Evolutionary conservation across 176 grass and related monocot genomes (phyloP), one percentile per base, ranked within the genome.

Genomic region (Typha latifolia): DNA sequence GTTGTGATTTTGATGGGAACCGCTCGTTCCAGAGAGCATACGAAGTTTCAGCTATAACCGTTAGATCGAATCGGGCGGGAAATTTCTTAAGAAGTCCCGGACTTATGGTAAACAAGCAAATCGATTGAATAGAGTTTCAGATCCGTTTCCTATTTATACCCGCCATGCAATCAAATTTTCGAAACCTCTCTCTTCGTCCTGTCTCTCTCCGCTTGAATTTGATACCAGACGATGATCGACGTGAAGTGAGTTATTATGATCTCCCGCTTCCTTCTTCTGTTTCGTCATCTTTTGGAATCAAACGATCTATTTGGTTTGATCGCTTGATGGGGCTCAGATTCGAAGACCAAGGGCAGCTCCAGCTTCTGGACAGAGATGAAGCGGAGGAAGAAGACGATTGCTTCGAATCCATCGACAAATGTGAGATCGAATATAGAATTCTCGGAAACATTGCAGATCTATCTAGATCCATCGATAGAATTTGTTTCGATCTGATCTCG

Each of bases 361-460:
- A 91, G 85, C 88, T 96, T 57, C 71, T 96, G 80, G 88, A 91
- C 61, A 53, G 69, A n/a, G 85, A 89, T 53, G 73, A 71, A 63
- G 32, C 65, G 14, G 86, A 91, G 12, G 91, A 89, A 15, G 92
- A 96, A 75, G 84, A 91, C 52, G 88, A 91, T 67, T 78, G 68
- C 88, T 96, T 96, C 66, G 88, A 91, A 77, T 73, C 92, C 20
- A 91, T 96, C 64, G 92, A 96, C 47, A 91, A 88, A 84, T 49
- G 92, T 91, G 51, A 67, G 63, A 57, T 67, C 49, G 4, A 77
- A 32, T 66, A 49, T 75, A 1, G 48, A 68, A 13, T 14, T 32
- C 18, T 57, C 51, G 49, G 32, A 23, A 73, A 43, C 15, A 47
- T 21, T 49, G 47, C 32, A 11, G 21, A 48, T 63, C 47, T 1